Base-by-base conservation (phyloP, 108 stramenopile species). In the Chaetoceros muelleri region DNA sequence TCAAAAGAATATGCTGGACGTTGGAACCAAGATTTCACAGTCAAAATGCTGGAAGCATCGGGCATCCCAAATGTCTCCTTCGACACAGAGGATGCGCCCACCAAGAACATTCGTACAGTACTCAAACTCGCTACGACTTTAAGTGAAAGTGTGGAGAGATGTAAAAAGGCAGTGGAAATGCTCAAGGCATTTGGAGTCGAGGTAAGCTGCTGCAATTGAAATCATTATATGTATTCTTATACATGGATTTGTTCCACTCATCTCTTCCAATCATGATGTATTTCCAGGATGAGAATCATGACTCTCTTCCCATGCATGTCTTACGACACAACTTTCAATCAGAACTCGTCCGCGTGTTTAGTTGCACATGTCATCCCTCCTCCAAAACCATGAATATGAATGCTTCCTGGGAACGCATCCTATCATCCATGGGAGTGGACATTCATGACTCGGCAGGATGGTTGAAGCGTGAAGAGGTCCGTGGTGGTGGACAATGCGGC, bases 1-100 rank as follows among this genome's bases (percentile, higher is more conserved):
- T 79, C 80, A 48, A 72, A 64, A 0, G 69, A 67, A 56, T 60
- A 81, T 57, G 62, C 79, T 16, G 89, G 89, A 26, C 65, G 81
- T 28, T 90, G 89, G 89, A 65, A 90, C 55, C 63, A 81, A 23
- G 65, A 76, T 44, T 44, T 84, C 3, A 74, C 84, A 16, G 58
- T 76, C 62, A 65, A 76, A n/a, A 70, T 90, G 26, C 67, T 90
- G 74, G 76, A 82, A 54, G 82, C 83, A 25, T 74, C 83, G 2
- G 89, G 85, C 1, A 72, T 87, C 17, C 58, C 60, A 52, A 84
- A 90, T 71, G 76, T 82, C 34, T 79, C 78, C 47, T 81, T 90
- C 2, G 76, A 73, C 45, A n/a, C n/a, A n/a, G 72, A 86, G 47
- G 81, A 86, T 67, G 85, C 84, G 63, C 81, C 83, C 28, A 80